A percentile compares a stretch with the other conserved stretches of the same genome.
Evolutionary conservation across 768 basidiomycete species (phyloP).

Genomic region (Suillus paluster): DNA sequence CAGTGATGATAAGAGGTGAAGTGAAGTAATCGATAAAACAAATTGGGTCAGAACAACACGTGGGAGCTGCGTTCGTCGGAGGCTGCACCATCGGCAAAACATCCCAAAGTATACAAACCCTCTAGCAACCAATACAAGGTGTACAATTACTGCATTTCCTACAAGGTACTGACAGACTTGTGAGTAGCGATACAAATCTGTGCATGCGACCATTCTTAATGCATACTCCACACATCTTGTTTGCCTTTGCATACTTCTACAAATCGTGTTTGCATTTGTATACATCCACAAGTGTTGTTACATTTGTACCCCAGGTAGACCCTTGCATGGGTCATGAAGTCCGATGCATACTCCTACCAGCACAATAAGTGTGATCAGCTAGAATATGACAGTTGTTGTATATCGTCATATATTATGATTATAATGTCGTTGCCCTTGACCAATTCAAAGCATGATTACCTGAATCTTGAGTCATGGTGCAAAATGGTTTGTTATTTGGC

Average conservation of each 20-base stretch:
- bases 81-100: too few species aligned
- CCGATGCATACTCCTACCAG: neutral
- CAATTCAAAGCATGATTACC: neutral
- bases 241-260: neutral
- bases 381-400: neutral
- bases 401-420: neutral
- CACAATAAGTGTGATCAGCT: neutral
- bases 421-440: neutral
- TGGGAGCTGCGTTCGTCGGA: too few species aligned
- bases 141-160: neutral
- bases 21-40: too few species aligned
- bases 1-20: too few species aligned
- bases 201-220: too few species aligned
- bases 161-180: neutral
- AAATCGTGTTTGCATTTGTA: neutral
- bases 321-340: neutral
- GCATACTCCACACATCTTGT: too few species aligned
- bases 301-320: neutral
- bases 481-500: neutral
- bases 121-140: neutral
- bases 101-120: neutral
- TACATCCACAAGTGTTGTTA: neutral
- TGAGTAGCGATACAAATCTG: too few species aligned
- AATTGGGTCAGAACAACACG: too few species aligned
- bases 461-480: neutral